Evolutionary conservation across 192 early-diverging fungal genomes (phyloP), one percentile per base, ranked within the genome.

Genomic region (Linderina pennispora): DNA sequence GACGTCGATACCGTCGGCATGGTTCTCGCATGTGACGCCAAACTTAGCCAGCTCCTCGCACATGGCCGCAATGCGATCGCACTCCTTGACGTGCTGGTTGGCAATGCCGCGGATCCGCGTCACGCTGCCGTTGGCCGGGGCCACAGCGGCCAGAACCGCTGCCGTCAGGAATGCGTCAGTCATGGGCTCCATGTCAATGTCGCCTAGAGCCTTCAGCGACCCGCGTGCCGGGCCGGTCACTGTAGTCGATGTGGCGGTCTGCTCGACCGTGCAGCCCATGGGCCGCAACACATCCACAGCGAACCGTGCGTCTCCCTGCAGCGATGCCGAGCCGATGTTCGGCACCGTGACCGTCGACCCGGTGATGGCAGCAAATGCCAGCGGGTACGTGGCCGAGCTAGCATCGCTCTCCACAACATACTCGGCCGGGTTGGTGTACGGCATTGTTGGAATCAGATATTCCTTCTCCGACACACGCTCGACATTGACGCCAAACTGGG

Each of bases 151-250:
- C 13, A 99, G 74, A 22, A 87, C 92, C 1, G 88, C 79, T 0
- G 94, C 92, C 0, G 96, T 99, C 53, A 99, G 75, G 76, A 99
- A 99, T 9, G 96, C 96, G 55, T 98, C 96, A 0, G 96, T 98
- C 94, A 98, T 95, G 14, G 88, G 87, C 74, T 95, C 92, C 96
- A 98, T 98, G 60, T 98, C 90, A 45, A 98, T 85, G 21, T 73
- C 52, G 8, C 80, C 58, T 14, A 98, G 58, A 22, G 92, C 84
- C 23, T 46, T 52, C 34, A 98, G 73, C 34, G 53, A 50, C 10
- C 87, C 88, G 15, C 76, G 60, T 19, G 80, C 62, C 16, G 96
- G 96, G 0, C 96, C 96, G 24, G 70, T 65, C 13, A 98, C 96
- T 0, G 89, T 96, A 1, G 96, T 98, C 4, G 87, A 80, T 3